phyloP scores from a whole-genome alignment of 129 eudicot genomes.

The Sambucus nigra region DNA sequence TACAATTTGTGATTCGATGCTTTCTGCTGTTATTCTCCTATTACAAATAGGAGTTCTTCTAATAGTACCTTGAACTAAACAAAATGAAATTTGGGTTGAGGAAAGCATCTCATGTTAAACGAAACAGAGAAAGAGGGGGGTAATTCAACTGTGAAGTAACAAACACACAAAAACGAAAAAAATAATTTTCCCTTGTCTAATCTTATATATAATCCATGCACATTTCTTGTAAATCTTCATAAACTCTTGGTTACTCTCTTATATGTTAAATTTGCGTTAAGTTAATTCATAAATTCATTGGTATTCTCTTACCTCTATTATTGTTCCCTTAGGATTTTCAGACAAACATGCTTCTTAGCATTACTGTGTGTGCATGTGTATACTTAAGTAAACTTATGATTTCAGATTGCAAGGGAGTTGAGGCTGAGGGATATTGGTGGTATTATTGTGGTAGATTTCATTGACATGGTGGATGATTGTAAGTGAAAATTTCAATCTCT shows the following conservation, averaged over 20 bases:
- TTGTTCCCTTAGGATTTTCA: slow-evolving; percentile 3
- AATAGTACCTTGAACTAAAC: no score
- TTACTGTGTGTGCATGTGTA: not conserved
- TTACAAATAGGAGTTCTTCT: no score
- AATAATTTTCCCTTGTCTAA: no score
- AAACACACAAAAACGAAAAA: no score
- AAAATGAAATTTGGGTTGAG: no score
- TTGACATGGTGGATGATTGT: slow-evolving; percentile 86
- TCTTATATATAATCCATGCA: no score
- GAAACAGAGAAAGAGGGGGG: no score
- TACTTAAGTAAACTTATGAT: slow-evolving; percentile 6
- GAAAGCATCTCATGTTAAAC: no score
- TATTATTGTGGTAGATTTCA: slow-evolving; percentile 87
- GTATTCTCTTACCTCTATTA: not conserved
- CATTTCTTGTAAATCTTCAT: no score
- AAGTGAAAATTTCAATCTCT: slow-evolving; percentile 23
- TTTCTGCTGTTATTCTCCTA: no score
- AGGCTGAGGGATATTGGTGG: slow-evolving; percentile 96
- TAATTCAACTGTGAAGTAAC: no score
- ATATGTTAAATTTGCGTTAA: not conserved
- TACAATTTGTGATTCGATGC: no score
- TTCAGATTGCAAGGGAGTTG: slow-evolving; percentile 93
- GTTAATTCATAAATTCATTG: slow-evolving; percentile 3
- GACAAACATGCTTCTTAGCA: not conserved
- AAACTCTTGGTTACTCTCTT: not conserved